Evolutionary conservation across 2,329 filamentous ascomycete genomes (phyloP).

Genomic region (Magnaporthiopsis rhizophila): DNA sequence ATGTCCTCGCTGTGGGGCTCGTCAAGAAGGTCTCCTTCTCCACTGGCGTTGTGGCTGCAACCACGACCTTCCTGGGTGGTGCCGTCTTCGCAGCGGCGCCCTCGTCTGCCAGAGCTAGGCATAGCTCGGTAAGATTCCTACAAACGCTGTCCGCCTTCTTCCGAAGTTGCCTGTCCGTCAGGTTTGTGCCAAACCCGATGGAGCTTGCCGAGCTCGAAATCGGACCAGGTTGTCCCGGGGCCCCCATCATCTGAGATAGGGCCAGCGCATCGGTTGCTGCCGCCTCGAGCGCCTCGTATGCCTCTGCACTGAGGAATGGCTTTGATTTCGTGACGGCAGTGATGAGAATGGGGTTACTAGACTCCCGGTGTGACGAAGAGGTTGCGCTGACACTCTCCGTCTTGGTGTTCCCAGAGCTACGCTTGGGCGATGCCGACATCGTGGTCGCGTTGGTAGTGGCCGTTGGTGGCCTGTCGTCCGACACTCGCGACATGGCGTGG

Average conservation of each 20-base stretch:
- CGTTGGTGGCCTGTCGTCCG: constrained; percentile 77
- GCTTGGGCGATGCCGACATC: constrained; percentile 81
- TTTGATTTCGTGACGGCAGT: constrained; percentile 76
- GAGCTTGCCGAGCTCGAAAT: constrained; percentile 60
- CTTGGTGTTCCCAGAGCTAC: constrained; percentile 43
- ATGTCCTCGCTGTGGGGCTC: constrained; percentile 7
- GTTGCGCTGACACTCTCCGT: constrained; percentile 35
- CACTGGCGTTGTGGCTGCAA: constrained; percentile 13
- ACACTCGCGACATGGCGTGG: constrained; percentile 65
- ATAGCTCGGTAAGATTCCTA: constrained; percentile 85
- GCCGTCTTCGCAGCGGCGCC: constrained; percentile 26
- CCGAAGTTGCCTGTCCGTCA: constrained; percentile 76
- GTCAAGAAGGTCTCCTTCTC: constrained; percentile 14
- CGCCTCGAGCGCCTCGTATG: constrained; percentile 73
- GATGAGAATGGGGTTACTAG: constrained; percentile 65
- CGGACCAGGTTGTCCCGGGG: constrained; percentile 58
- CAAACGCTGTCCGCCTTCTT: constrained; percentile 91
- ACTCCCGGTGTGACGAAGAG: constrained; percentile 39
- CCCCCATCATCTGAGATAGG: constrained; percentile 70
- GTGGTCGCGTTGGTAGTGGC: constrained; percentile 89
- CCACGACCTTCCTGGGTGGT: constrained; percentile 17
- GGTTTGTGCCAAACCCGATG: constrained; percentile 42
- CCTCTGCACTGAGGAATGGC: constrained; percentile 56
- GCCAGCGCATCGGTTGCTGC: constrained; percentile 75
- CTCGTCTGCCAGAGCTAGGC: constrained; percentile 70